Evolutionary conservation across 495 filamentous ascomycete species (phyloP), one percentile per base, ranked within the genome.

Genomic region (Pseudotulostoma volvatum): DNA sequence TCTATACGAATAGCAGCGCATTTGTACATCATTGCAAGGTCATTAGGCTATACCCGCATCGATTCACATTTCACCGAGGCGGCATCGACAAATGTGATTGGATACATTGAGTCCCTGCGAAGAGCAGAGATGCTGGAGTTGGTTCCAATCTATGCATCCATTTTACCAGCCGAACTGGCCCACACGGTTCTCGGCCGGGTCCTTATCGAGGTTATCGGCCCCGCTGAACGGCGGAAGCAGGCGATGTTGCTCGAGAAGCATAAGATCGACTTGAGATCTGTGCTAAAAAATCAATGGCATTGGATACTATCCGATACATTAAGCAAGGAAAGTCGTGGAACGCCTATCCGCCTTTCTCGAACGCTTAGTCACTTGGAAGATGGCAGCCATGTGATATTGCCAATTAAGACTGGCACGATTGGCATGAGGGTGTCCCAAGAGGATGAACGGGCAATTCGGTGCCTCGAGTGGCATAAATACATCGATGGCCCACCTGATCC

Each of bases 71-170:
- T 59, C 39, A 32, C 47, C 5, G 47, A 62, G 8, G 47, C 40
- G 0, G 53, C 55, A 2, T 61, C 61, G 1, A 41, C 64, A 7
- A 68, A 90, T 42, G 68, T 82, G 1, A 54, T 62, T 35, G 77
- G 73, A 11, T 95, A 96, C 51, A 77, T 93, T 40, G 74, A 82
- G 44, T 77, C 79, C 41, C 66, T 96, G 9, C 70, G 78, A 18
- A 58, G 77, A 25, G 68, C 70, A 20, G 71, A 75, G 7, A 68
- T 90, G 34, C 70, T 77, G 32, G 74, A 84, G 34, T 56, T 87
- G 31, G 76, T 92, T 37, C 87, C 88, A 3, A 63, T 88, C 2
- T 99, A 99, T 57, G 86, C 80, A 28, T 79, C 83, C 18, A 75
- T 80, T 46, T 64, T 97, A 2, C 68, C 71, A 4, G 57, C 53